Conservation (phyloP, 2,329 filamentous ascomycete species). For the Trichoderma sp. region DNA sequence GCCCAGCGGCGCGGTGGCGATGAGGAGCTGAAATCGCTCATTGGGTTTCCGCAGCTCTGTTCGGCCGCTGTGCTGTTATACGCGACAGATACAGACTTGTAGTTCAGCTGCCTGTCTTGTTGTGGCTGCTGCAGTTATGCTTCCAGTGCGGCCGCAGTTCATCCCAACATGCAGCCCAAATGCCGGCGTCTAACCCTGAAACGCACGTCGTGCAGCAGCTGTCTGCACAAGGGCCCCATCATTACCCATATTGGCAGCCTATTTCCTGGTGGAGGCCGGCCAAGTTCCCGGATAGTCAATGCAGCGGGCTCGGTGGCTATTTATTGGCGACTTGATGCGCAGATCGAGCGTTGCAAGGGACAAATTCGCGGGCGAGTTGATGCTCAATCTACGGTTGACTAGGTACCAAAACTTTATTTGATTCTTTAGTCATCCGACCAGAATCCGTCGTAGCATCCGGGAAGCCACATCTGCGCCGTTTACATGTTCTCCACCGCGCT, state of each 20-base stretch:
- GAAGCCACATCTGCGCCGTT: background rate
- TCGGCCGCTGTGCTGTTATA: background rate
- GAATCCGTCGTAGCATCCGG: background rate
- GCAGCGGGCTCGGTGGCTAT: background rate
- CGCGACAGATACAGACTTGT: background rate
- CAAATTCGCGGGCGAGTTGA: background rate
- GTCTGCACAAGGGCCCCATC: slow-evolving; percentile 22
- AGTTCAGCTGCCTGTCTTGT: background rate
- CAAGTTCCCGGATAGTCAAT: background rate
- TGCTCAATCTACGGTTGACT: background rate
- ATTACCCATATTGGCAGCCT: slow-evolving; percentile 1
- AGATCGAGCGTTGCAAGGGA: background rate
- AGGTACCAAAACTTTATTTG: background rate
- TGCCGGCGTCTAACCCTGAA: slow-evolving; percentile 16
- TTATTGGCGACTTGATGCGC: background rate
- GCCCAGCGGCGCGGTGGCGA: background rate
- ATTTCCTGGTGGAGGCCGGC: background rate
- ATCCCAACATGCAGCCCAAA: background rate
- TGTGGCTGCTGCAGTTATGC: background rate
- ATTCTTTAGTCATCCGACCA: slow-evolving; percentile 5
- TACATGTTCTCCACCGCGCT: background rate
- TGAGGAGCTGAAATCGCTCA: background rate
- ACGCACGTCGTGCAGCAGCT: slow-evolving; percentile 24
- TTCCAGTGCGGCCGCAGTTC: background rate
- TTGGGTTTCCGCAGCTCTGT: background rate